Conservation (phyloP, 1,139 yeast species). For the Blastobotrys proliferans region DNA sequence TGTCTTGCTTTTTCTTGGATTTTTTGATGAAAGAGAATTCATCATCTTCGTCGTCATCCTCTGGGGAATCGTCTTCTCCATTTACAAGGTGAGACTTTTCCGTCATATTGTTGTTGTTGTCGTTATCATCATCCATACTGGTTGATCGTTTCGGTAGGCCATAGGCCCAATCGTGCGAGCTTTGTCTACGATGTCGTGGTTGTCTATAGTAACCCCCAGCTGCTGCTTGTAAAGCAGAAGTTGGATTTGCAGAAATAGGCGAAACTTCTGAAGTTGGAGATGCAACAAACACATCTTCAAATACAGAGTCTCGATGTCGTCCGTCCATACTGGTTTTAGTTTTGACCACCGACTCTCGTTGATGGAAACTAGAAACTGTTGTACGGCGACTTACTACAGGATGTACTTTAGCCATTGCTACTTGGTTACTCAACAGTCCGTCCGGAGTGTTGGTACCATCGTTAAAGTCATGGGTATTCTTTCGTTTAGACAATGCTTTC, state of each 20-base stretch:
- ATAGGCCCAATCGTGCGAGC: constrained; percentile 28
- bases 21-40: constrained; percentile 15
- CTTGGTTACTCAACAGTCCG: constrained; percentile 10
- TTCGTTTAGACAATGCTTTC: constrained; percentile 15
- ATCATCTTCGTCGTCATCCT: constrained; percentile 5
- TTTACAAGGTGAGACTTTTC: too few relatives aligned
- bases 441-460: constrained; percentile 12
- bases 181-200: constrained; percentile 26
- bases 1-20: constrained; percentile 1
- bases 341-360: not conserved
- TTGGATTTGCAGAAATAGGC: constrained; percentile 13
- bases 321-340: not conserved
- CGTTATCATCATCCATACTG: not conserved
- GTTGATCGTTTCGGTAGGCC: constrained; percentile 9
- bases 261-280: constrained; percentile 25
- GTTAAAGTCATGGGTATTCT: constrained; percentile 1
- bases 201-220: constrained; percentile 26
- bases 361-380: not conserved
- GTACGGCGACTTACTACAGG: not conserved
- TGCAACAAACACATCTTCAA: constrained; percentile 22
- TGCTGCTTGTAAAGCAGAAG: not conserved
- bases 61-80: too few relatives aligned
- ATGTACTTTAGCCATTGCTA: constrained; percentile 7
- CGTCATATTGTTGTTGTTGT: constrained; percentile 1
- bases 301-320: constrained; percentile 17